Base-by-base conservation (phyloP, 805 yeast species). In the Cyberlindnera nakhonratchasimensis region DNA sequence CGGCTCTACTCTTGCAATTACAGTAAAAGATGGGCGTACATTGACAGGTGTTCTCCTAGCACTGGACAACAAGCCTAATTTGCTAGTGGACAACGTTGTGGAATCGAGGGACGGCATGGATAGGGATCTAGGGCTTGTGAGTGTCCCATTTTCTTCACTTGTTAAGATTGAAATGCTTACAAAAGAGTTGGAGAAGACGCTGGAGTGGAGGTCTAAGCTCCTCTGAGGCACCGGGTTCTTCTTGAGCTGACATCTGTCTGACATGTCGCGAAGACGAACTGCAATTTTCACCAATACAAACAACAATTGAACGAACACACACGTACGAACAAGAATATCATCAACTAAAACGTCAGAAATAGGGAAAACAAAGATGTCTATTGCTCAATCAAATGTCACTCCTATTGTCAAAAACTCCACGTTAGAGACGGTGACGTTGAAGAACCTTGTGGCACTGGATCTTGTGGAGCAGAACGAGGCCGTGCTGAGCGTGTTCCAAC, bases 51-150 rank as follows among this genome's bases (percentile, higher is more conserved):
- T 51, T 0, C 39, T 58, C 2, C 33, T 56, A 6, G 62, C 62
- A 2, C 38, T 58, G 21, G 62, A 58, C 42, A 52, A 52, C 38
- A 50, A 54, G 34, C 61, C 61, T 9, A 58, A 56, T 34, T 23
- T 58, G 13, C 36, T 58, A 3, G 36, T 58, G 14, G 43, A 50
- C 19, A 48, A 56, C 34, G 52, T 47, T 9, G n/a, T 34, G 2
- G 62, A 58, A 30, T 19, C 28, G 11, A 36, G 50, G 1, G 30
- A 28, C 10, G 28, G 20, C 9, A 29, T 25, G 10, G 3, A 28
- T 16, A 33, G 53, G 13, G 50, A 49, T 4, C 23, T 58, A 18
- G 62, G 62, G 4, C 46, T 58, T 5, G 58, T 58, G 2, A 53
- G 58, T 3, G 45, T 58, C 1, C 62, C 62, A 0, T 34, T 29